A percentile compares a stretch with the other conserved stretches of the same genome.
phyloP scores from a whole-genome alignment of 2,329 filamentous ascomycete genomes.

The Aulographum hederae region DNA sequence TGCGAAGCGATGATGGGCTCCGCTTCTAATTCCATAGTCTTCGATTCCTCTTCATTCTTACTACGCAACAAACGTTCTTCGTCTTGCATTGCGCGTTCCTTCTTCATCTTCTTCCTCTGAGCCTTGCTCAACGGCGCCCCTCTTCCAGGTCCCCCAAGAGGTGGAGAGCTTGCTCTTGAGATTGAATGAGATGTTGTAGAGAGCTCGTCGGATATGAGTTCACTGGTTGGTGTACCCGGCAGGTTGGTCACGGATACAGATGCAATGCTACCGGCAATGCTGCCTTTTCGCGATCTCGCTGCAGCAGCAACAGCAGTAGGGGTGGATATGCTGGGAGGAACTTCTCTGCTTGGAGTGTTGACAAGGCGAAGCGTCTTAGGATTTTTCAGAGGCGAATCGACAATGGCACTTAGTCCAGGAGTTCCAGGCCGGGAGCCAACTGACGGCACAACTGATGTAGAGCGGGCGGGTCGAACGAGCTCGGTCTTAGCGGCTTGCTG shows the following conservation, averaged over 20 bases:
- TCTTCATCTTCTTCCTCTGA: slow-evolving; percentile 49
- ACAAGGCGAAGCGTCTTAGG: slow-evolving; percentile 48
- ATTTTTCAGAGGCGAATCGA: slow-evolving; percentile 22
- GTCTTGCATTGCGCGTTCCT: too few species aligned
- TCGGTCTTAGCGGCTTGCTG: too few species aligned
- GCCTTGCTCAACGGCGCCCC: slow-evolving; percentile 56
- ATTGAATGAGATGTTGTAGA: slow-evolving; percentile 53
- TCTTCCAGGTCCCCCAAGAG: slow-evolving; percentile 45
- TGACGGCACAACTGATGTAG: slow-evolving; percentile 28
- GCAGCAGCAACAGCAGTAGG: slow-evolving; percentile 16
- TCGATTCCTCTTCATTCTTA: too few species aligned
- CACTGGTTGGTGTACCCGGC: slow-evolving; percentile 57
- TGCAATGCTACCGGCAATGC: slow-evolving; percentile 23
- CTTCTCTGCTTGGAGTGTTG: slow-evolving; percentile 45
- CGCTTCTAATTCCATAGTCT: too few species aligned
- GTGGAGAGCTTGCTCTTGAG: slow-evolving; percentile 54
- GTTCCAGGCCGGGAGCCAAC: slow-evolving; percentile 33
- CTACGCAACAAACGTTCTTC: too few species aligned
- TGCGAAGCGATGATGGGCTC: too few species aligned
- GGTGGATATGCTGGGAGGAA: slow-evolving; percentile 22
- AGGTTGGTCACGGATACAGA: slow-evolving; percentile 39
- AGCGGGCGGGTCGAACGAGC: slow-evolving; percentile 13
- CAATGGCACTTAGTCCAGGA: slow-evolving; percentile 23
- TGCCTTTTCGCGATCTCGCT: slow-evolving; percentile 6
- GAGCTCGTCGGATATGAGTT: slow-evolving; percentile 58